Conservation (phyloP, 106 monocot genomes). For the Alisma plantagoaquatica region DNA sequence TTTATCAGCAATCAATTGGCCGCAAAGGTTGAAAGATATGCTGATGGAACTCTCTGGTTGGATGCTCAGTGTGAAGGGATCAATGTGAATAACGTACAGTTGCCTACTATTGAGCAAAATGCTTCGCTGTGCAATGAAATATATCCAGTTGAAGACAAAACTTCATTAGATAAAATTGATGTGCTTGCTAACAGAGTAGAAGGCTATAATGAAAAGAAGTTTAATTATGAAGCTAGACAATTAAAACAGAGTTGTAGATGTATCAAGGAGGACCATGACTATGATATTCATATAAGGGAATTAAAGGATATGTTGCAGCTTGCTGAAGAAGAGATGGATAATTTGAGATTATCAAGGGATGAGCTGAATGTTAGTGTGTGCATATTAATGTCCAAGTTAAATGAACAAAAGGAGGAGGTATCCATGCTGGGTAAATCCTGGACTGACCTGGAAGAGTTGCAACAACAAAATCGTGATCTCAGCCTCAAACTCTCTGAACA, state of each 20-base stretch:
- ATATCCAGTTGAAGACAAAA: conserved; percentile 31
- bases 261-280: too few relatives aligned
- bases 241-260: conserved; percentile 7
- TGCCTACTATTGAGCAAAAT: too few relatives aligned
- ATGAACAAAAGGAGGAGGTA: conserved; percentile 39
- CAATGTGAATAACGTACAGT: too few relatives aligned
- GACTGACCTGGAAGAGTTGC: conserved; percentile 33
- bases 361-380: conserved; percentile 40
- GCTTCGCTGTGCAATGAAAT: conserved; percentile 19
- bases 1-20: conserved; percentile 38
- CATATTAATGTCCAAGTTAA: conserved; percentile 53
- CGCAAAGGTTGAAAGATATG: conserved; percentile 13
- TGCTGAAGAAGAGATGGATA: conserved; percentile 52
- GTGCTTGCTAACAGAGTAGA: conserved; percentile 20
- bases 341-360: conserved; percentile 33
- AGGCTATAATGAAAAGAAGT: conserved; percentile 6
- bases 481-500: conserved; percentile 68
- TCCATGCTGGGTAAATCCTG: conserved; percentile 27
- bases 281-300: conserved; percentile 40
- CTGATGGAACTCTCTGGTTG: conserved; percentile 15
- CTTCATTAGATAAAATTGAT: conserved; percentile 18
- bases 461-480: conserved; percentile 54
- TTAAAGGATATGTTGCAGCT: conserved; percentile 17
- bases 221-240: not conserved
- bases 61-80: conserved; percentile 20